Conservation (phyloP, 78 protist species). For the Dictyostelium citrinum region DNA sequence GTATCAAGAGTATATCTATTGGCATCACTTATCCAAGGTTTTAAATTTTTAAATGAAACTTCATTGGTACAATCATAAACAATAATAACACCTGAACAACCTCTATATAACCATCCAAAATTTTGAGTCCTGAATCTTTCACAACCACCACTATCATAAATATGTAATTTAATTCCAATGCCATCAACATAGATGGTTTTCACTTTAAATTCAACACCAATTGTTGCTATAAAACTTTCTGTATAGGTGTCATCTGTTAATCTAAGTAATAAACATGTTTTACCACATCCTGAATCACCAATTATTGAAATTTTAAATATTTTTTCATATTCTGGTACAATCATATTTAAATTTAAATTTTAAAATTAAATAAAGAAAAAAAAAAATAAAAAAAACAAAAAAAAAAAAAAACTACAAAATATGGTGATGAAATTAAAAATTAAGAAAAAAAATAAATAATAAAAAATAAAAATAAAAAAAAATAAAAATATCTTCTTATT, state of each 20-base stretch:
- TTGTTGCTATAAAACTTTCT: neutral
- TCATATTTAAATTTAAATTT: too few relatives aligned
- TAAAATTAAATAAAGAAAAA: too few relatives aligned
- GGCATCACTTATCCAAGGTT: slow-evolving; percentile 91
- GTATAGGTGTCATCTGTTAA: neutral
- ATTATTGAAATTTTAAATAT: neutral
- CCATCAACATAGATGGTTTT: neutral
- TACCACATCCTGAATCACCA: neutral
- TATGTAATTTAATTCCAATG: neutral
- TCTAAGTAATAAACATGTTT: neutral
- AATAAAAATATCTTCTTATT: too few relatives aligned
- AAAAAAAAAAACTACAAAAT: too few relatives aligned
- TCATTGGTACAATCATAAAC: slow-evolving; percentile 95
- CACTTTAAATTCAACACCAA: neutral
- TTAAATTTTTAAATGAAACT: slow-evolving; percentile 93
- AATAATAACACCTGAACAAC: slow-evolving; percentile 94
- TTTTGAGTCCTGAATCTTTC: neutral
- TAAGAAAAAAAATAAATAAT: too few relatives aligned
- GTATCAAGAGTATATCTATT: slow-evolving; percentile 90
- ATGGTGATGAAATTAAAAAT: too few relatives aligned
- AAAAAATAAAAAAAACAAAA: too few relatives aligned
- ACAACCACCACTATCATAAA: slow-evolving; percentile 7
- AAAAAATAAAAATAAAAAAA: too few relatives aligned
- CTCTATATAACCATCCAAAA: neutral
- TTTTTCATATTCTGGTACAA: neutral